Base-by-base conservation (phyloP, 768 basidiomycete species). In the Lactifluus echinatus region DNA sequence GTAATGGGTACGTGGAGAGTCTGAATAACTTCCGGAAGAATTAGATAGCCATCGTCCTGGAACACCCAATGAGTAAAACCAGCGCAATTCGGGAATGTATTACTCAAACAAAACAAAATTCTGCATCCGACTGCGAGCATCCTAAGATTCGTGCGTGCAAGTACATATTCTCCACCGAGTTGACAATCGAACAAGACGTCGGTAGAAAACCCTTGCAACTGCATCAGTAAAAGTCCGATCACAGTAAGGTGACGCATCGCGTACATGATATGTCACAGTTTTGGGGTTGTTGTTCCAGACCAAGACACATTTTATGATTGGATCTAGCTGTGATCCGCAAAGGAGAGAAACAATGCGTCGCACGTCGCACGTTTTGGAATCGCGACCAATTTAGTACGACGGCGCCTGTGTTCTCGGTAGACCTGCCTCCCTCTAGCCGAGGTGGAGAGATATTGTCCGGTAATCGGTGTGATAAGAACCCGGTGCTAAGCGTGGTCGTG, bases 341-440 rank as follows among this genome's bases (percentile, higher is more conserved):
- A 86, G 71, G 23, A 74, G 64, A 23, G 76, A 75, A 17, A 74
- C 73, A 50, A 87, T 82, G 49, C 74, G 73, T 39, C 76, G 65
- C 40, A 87, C 74, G 73, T 39, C 76, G 65, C 40, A 87, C 80
- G 60, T 87, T 88, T 0, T 75, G 70, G 23, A 84, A 74, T 17
- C 83, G 76, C 48, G 79, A 81, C 85, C 84, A 87, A 67, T 86
- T 87, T 42, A 86, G 71, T 37, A 87, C 64, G 39, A 86, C 70
- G 7, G 77, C 79, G 6, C 81, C 55, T 7, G 45, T 55, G 36
- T 53, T 43, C 28, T 33, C 17, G 15, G 14, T 40, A 19, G 17
- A 37, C 23, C 5, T 19, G 17, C 19, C 17, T 4, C 21, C 29
- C 19, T 21, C 31, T 15, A 6, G 44, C 52, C 6, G 24, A 8